phyloP scores from a whole-genome alignment of 1,139 yeast species.

The Magnusiomyces paraingens region DNA sequence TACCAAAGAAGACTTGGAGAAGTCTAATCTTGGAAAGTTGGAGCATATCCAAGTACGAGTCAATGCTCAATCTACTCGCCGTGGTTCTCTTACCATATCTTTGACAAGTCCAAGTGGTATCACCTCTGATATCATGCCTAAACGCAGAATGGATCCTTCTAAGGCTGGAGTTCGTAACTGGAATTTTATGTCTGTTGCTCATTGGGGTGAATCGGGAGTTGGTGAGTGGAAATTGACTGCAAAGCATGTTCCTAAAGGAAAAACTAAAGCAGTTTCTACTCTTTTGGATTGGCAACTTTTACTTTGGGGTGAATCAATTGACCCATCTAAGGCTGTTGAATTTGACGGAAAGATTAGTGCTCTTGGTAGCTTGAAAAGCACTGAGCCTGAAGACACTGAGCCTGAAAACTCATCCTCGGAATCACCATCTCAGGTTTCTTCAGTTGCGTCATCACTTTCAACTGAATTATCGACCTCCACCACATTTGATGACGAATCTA shows the following conservation, averaged over 20 bases:
- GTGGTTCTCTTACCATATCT: constrained; percentile 67
- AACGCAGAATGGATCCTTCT: constrained; percentile 53
- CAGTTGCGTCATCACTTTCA: not conserved
- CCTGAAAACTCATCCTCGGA: constrained; percentile 5
- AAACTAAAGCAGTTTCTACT: constrained; percentile 29
- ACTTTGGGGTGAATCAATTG: constrained; percentile 74
- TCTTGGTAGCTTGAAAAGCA: not conserved
- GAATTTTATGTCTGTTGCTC: constrained; percentile 98
- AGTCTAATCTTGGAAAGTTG: constrained; percentile 57
- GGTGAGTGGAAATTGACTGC: constrained; percentile 84
- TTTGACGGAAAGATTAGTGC: not conserved
- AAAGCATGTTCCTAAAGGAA: constrained; percentile 35
- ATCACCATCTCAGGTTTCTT: not conserved
- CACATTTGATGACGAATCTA: not conserved
- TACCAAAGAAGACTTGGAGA: constrained; percentile 43
- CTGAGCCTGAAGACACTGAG: not conserved
- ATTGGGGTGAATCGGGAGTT: constrained; percentile 84
- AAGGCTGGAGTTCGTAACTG: constrained; percentile 63
- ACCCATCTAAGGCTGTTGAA: constrained; percentile 51
- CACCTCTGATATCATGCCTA: constrained; percentile 67
- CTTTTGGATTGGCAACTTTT: constrained; percentile 70
- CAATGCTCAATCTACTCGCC: constrained; percentile 52
- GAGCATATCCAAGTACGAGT: constrained; percentile 87
- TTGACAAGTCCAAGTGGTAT: constrained; percentile 73
- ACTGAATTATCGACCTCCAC: not conserved